Evolutionary conservation across 805 yeast genomes (phyloP).

Genomic region (Priceomyces medius): DNA sequence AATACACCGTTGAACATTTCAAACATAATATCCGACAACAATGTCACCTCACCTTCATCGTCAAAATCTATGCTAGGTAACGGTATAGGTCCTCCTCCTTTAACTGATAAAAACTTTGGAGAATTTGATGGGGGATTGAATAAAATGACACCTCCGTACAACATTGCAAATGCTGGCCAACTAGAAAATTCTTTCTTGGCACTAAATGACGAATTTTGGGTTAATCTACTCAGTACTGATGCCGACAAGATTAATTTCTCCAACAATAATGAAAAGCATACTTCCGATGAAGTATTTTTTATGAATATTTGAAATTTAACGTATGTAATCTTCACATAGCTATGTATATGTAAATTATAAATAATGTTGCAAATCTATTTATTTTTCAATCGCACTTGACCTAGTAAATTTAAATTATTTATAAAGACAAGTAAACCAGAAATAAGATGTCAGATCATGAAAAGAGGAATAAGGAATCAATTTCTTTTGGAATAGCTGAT

Average conservation of each 20-base stretch:
- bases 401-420: too few relatives aligned
- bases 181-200: conserved; percentile 52
- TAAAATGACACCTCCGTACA: not conserved
- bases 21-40: not conserved
- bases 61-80: too few relatives aligned
- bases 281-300: conserved; percentile 27
- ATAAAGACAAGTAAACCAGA: too few relatives aligned
- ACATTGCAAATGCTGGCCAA: conserved; percentile 24
- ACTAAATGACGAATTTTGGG: conserved; percentile 71
- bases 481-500: conserved; percentile 37
- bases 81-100: not conserved
- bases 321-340: too few relatives aligned
- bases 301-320: conserved; percentile 15
- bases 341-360: too few relatives aligned
- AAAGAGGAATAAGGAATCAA: conserved; percentile 1
- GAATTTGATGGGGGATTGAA: not conserved
- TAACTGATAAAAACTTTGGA: too few relatives aligned
- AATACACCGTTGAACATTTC: not conserved
- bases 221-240: conserved; percentile 46
- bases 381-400: too few relatives aligned
- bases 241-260: conserved; percentile 33
- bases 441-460: conserved; percentile 1
- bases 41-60: not conserved
- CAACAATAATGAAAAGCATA: conserved; percentile 12
- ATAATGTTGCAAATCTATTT: too few relatives aligned